Conservation (phyloP, 1,284 basidiomycete species). For the Apiotrichum akiyoshidainum region DNA sequence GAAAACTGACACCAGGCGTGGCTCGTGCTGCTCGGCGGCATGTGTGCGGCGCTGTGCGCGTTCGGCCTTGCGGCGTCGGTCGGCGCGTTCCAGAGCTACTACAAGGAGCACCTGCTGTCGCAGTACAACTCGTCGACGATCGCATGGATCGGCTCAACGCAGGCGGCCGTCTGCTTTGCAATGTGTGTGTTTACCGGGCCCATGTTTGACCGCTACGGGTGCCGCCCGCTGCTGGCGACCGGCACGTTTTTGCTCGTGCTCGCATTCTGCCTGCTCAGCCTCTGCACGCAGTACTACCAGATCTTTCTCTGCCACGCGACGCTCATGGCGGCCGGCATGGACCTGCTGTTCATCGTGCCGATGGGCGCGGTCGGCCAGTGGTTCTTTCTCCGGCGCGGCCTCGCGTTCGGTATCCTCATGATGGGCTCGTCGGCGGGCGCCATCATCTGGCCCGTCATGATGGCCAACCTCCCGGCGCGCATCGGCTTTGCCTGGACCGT, state of each 20-base stretch:
- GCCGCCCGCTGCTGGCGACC: constrained; percentile 22
- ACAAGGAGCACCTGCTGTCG: constrained; percentile 24
- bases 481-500: constrained; percentile 44
- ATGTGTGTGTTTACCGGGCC: constrained; percentile 30
- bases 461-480: constrained; percentile 36
- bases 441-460: constrained; percentile 40
- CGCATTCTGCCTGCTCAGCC: constrained; percentile 27
- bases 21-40: constrained; percentile 15
- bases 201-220: constrained; percentile 35
- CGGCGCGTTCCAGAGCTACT: constrained; percentile 25
- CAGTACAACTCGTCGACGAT: constrained; percentile 26
- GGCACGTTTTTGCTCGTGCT: constrained; percentile 22
- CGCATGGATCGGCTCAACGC: constrained; percentile 32
- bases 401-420: constrained; percentile 30
- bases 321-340: constrained; percentile 31
- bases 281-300: constrained; percentile 32
- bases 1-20: constrained; percentile 11
- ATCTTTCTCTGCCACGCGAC: constrained; percentile 31
- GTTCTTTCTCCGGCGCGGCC: constrained; percentile 31
- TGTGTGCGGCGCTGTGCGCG: constrained; percentile 19
- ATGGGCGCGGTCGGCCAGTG: constrained; percentile 37
- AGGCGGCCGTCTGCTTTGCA: constrained; percentile 30
- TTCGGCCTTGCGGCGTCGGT: constrained; percentile 19
- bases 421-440: constrained; percentile 38
- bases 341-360: constrained; percentile 34